phyloP scores from a whole-genome alignment of 257 asterid genomes.

The Solanum peruvianum region DNA sequence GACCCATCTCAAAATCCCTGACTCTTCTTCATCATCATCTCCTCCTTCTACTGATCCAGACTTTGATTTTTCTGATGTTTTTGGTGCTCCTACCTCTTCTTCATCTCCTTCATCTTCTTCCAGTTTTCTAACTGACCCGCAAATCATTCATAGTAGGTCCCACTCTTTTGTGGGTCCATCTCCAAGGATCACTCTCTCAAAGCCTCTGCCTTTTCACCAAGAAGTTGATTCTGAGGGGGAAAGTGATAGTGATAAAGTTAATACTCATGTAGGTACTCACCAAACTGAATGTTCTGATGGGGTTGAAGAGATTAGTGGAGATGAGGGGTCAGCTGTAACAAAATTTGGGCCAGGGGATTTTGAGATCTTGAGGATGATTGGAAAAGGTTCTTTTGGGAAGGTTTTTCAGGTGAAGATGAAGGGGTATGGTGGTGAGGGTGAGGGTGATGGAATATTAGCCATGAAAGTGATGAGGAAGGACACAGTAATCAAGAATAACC shows the following conservation, averaged over 20 bases:
- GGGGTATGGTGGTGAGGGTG: constrained; percentile 10
- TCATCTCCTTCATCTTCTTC: constrained; percentile 42
- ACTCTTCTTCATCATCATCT: constrained; percentile 19
- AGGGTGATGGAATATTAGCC: constrained; percentile 62
- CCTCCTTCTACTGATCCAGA: constrained; percentile 29
- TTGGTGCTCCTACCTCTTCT: constrained; percentile 41
- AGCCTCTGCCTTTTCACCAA: constrained; percentile 33
- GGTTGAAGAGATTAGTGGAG: neutral
- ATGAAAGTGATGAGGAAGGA: constrained; percentile 94
- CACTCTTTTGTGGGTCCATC: constrained; percentile 93
- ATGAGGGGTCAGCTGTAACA: neutral
- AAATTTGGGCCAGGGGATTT: constrained; percentile 70
- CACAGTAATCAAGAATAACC: constrained; percentile 79
- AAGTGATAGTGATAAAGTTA: constrained; percentile 8
- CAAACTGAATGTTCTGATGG: neutral
- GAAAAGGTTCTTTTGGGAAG: constrained; percentile 93
- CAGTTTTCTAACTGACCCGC: constrained; percentile 58
- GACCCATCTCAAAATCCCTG: constrained; percentile 61
- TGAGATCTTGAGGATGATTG: constrained; percentile 79
- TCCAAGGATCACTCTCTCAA: constrained; percentile 62
- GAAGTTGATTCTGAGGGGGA: constrained; percentile 55
- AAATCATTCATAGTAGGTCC: constrained; percentile 57
- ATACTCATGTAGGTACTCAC: neutral
- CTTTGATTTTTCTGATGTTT: constrained; percentile 70
- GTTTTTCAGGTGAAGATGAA: constrained; percentile 82